Base-by-base conservation (phyloP, 768 basidiomycete species). In the Leccinum truebloodii region DNA sequence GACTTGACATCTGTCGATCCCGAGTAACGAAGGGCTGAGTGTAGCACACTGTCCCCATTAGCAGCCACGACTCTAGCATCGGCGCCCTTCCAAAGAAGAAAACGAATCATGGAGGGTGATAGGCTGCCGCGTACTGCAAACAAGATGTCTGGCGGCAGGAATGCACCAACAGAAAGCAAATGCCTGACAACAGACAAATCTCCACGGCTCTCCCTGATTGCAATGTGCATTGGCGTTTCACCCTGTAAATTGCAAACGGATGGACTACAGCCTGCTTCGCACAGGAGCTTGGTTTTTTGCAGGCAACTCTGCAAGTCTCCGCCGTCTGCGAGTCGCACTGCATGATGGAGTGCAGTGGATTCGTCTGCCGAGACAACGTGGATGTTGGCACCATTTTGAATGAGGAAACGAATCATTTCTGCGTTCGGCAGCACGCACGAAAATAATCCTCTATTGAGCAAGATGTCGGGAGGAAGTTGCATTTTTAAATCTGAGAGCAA, bases 281-380 rank as follows among this genome's bases (percentile, higher is more conserved):
- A 49, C 6, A 49, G 22, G 22, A 49, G 6, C 18, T 49, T 24
- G 1, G 13, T 24, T 24, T 49, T 9, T 0, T 49, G 13, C 9
- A 49, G 18, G 22, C 14, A 4, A 46, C 1, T 2, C 10, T 12
- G 16, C 4, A 37, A 14, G 35, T 6, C 3, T 37, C 14, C 4
- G 34, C 4, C 0, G 9, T 0, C 1, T 2, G 41, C 0, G 12
- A 4, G 0, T n/a, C n/a, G 13, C 3, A 24, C 5, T 16, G 22
- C 14, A 49, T 24, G 0, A 24, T 49, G 48, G 48, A 49, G 48
- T 13, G 9, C 13, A 49, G 22, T 49, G 5, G 22, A 22, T 49
- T 49, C 48, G 22, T 49, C 14, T 24, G 6, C 13, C 1, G 44
- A 46, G 10, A 46, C 44, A 12, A 20, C n/a, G 0, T 46, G 44